Percentiles rank a stretch among this genome's conserved stretches.
Conservation (phyloP, 768 basidiomycete species). For the Hygrocybe punicea region DNA sequence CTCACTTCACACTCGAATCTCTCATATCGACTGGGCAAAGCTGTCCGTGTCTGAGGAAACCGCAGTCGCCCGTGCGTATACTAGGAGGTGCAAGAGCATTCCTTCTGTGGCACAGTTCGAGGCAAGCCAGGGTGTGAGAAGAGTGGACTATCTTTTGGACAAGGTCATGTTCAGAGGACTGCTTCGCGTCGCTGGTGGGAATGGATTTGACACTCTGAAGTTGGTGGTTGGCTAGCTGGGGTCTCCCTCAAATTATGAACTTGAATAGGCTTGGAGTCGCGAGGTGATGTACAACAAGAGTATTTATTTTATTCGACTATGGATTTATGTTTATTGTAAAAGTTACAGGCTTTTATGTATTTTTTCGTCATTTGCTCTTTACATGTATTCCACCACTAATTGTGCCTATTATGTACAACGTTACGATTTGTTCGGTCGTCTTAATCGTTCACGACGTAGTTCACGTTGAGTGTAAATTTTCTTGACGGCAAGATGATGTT, state of each 20-base stretch:
- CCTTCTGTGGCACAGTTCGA: conserved; percentile 34
- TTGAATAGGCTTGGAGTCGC: too few species aligned
- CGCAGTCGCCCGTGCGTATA: conserved; percentile 37
- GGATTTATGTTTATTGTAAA: too few species aligned
- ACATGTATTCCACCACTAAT: too few species aligned
- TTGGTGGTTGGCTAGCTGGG: conserved; percentile 22
- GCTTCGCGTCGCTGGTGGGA: conserved; percentile 34
- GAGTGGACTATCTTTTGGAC: conserved; percentile 56
- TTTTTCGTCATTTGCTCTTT: too few species aligned
- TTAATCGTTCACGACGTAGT: too few species aligned
- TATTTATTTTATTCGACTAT: background rate
- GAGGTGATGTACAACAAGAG: background rate
- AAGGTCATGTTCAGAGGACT: conserved; percentile 49
- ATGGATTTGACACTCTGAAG: conserved; percentile 38
- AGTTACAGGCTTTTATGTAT: too few species aligned
- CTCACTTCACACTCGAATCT: conserved; percentile 44
- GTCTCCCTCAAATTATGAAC: background rate
- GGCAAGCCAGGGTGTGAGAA: conserved; percentile 51
- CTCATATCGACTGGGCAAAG: conserved; percentile 39
- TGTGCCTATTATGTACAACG: too few species aligned
- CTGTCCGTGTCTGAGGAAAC: conserved; percentile 31
- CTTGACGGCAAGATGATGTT: too few species aligned
- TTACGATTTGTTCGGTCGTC: too few species aligned
- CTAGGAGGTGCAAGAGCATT: conserved; percentile 34
- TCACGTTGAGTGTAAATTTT: too few species aligned